Evolutionary conservation across 1,284 basidiomycete genomes (phyloP).

Genomic region (Chondrostereum purpureum): DNA sequence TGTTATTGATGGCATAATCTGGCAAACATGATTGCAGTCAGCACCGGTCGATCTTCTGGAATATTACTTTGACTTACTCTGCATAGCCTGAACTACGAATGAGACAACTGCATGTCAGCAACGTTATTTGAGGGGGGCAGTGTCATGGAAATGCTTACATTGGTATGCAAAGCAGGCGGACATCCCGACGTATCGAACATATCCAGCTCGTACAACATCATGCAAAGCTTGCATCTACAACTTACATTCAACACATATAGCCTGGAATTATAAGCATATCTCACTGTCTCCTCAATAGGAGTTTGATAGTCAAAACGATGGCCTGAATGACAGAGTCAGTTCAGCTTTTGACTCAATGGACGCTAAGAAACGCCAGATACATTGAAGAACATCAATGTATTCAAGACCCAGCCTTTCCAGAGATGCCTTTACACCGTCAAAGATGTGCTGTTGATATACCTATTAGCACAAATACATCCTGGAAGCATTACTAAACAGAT

Average conservation of each 20-base stretch:
- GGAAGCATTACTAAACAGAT: not conserved
- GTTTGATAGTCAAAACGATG: conserved; percentile 33
- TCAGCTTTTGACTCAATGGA: not conserved
- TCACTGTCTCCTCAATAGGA: not conserved
- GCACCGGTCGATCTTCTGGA: not conserved
- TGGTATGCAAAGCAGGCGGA: conserved; percentile 14
- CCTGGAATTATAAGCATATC: not conserved
- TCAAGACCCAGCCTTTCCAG: conserved; percentile 36
- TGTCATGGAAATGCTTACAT: conserved; percentile 5
- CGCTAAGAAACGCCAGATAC: conserved; percentile 10
- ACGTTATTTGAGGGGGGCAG: not conserved
- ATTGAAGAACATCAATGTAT: conserved; percentile 40
- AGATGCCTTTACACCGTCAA: conserved; percentile 38
- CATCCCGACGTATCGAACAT: conserved; percentile 29
- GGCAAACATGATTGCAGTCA: not conserved
- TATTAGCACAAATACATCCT: not conserved
- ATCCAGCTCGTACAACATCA: conserved; percentile 29
- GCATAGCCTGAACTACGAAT: conserved; percentile 12
- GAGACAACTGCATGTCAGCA: not conserved
- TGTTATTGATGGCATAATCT: too few species aligned
- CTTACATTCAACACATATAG: not conserved
- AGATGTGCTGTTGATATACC: conserved; percentile 30
- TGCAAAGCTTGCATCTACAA: conserved; percentile 23
- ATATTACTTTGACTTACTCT: conserved; percentile 11
- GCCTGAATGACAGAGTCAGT: conserved; percentile 15